Percentiles rank a stretch among this genome's conserved stretches.
phyloP scores from a whole-genome alignment of 2,329 filamentous ascomycete species.

The Aureobasidium melanogenum region DNA sequence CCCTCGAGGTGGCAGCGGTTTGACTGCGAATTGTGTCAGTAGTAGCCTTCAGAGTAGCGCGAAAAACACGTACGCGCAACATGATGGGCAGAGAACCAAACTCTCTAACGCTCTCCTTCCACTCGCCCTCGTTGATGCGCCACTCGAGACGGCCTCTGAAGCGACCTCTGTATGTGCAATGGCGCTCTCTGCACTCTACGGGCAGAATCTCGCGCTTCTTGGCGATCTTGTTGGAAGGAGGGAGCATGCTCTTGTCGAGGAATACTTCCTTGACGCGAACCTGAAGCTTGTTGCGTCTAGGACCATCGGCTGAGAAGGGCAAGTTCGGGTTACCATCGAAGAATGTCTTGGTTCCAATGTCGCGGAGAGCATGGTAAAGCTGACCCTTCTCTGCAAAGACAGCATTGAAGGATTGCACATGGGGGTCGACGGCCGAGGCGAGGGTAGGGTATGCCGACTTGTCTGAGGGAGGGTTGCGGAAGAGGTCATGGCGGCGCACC shows the following conservation, averaged over 20 bases:
- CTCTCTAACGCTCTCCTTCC: conserved; percentile 73
- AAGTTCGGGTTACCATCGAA: conserved; percentile 61
- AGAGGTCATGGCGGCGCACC: conserved; percentile 76
- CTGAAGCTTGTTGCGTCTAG: conserved; percentile 55
- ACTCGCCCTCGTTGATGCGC: conserved; percentile 76
- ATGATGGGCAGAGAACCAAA: conserved; percentile 87
- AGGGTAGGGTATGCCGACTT: conserved; percentile 81
- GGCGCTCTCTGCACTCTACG: conserved; percentile 87
- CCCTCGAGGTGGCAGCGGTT: conserved; percentile 86
- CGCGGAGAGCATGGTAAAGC: conserved; percentile 66
- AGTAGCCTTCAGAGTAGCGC: conserved; percentile 14
- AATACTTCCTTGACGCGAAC: conserved; percentile 74
- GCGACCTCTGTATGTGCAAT: conserved; percentile 82
- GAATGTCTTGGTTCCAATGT: conserved; percentile 84
- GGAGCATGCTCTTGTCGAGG: conserved; percentile 72
- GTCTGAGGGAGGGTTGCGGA: conserved; percentile 79
- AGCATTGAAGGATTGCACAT: conserved; percentile 92
- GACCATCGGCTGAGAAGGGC: conserved; percentile 15
- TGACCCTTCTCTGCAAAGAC: conserved; percentile 68
- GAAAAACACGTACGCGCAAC: conserved; percentile 58
- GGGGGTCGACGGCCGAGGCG: conserved; percentile 76
- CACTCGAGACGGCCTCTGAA: conserved; percentile 78
- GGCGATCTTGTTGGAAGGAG: conserved; percentile 73
- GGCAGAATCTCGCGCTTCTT: conserved; percentile 80
- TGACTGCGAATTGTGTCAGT: conserved; percentile 45